Evolutionary conservation across 1,139 yeast genomes (phyloP).

Genomic region (Protomyces macrosporus): DNA sequence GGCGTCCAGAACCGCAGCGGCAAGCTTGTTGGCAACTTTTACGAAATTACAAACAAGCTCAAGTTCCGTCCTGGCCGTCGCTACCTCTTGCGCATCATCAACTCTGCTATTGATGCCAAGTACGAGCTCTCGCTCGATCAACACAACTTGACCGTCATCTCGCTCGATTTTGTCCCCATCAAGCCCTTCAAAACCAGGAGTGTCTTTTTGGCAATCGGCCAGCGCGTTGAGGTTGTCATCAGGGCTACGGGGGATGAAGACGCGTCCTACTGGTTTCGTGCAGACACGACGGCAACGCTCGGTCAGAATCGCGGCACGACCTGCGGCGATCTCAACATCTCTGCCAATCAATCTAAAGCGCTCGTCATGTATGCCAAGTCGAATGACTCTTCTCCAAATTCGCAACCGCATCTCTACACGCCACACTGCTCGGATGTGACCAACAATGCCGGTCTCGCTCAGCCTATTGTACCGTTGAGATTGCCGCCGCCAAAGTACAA

Average conservation of each 20-base stretch:
- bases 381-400: neutral
- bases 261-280: neutral
- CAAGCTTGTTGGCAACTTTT: constrained; percentile 30
- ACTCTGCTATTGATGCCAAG: constrained; percentile 36
- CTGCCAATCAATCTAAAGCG: neutral
- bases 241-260: constrained; percentile 24
- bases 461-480: neutral
- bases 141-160: constrained; percentile 38
- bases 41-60: constrained; percentile 29
- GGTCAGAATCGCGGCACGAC: neutral
- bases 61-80: constrained; percentile 29
- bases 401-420: neutral
- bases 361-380: neutral
- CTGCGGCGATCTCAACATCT: neutral
- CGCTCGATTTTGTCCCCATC: constrained; percentile 29
- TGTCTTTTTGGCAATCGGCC: constrained; percentile 45
- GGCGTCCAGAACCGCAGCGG: constrained; percentile 32
- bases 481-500: neutral
- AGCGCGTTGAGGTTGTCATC: constrained; percentile 60
- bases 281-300: neutral
- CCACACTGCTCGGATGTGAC: neutral
- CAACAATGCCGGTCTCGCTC: neutral
- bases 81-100: constrained; percentile 37
- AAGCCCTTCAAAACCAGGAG: constrained; percentile 26
- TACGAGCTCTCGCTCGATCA: constrained; percentile 24